Evolutionary conservation across 345 rosid species (phyloP).

Genomic region (Schrenkiella parvula): DNA sequence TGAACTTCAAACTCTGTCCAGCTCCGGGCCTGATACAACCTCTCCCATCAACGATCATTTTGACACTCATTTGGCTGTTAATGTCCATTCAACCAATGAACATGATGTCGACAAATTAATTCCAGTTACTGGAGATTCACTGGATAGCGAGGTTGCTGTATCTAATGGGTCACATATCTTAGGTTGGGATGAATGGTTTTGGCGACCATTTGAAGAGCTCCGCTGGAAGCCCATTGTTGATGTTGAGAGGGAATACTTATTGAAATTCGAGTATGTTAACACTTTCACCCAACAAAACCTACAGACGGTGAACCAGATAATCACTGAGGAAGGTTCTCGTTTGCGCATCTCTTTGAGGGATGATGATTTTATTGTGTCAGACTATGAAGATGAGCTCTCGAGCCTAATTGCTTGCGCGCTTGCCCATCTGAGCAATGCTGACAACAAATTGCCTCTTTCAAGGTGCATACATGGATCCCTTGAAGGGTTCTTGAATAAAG

Average conservation of each 20-base stretch:
- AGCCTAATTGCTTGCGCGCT: slow-evolving; percentile 90
- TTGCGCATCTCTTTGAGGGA: slow-evolving; percentile 61
- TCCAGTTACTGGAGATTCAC: slow-evolving; percentile 33
- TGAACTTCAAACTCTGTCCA: slow-evolving; percentile 22
- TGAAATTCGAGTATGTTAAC: slow-evolving; percentile 47
- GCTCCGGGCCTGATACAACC: not conserved
- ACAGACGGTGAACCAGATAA: slow-evolving; percentile 46
- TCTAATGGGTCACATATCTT: slow-evolving; percentile 36
- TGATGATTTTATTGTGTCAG: slow-evolving; percentile 58
- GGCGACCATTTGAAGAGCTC: slow-evolving; percentile 76
- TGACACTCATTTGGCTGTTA: slow-evolving; percentile 26
- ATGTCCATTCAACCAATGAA: slow-evolving; percentile 12
- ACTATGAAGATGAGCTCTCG: slow-evolving; percentile 86
- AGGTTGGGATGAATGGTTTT: slow-evolving; percentile 76
- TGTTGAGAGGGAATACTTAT: slow-evolving; percentile 54
- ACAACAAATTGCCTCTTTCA: slow-evolving; percentile 36
- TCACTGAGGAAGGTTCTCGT: slow-evolving; percentile 73
- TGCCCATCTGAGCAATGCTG: slow-evolving; percentile 39
- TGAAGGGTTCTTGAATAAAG: slow-evolving; percentile 53
- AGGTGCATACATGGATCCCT: slow-evolving; percentile 53
- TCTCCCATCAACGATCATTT: slow-evolving; percentile 14
- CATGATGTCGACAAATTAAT: slow-evolving; percentile 37
- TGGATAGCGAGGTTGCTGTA: slow-evolving; percentile 28
- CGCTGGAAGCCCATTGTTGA: slow-evolving; percentile 48
- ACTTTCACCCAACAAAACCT: slow-evolving; percentile 40